Evolutionary conservation across 139 green algal genomes (phyloP).

Genomic region (Pedinophyceae sp.): DNA sequence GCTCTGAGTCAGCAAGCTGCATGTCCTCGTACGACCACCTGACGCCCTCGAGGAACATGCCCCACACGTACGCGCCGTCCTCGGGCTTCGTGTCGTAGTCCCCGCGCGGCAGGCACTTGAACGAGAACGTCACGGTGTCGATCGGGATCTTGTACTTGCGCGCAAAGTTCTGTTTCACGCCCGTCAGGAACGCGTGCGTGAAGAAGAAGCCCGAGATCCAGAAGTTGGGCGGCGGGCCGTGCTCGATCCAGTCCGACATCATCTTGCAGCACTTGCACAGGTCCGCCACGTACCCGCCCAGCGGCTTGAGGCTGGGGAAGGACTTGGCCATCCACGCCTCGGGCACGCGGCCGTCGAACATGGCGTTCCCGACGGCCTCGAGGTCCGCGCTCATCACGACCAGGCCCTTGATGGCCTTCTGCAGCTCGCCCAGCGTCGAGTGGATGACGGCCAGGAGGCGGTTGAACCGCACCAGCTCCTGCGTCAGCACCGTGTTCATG

Average conservation of each 20-base stretch:
- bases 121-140: conserved; percentile 24
- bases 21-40: conserved; percentile 18
- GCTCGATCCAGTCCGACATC: conserved; percentile 34
- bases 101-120: conserved; percentile 18
- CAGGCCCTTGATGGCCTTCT: conserved; percentile 32
- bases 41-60: conserved; percentile 30
- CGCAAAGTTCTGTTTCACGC: conserved; percentile 33
- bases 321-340: conserved; percentile 36
- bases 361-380: conserved; percentile 20
- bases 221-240: conserved; percentile 43
- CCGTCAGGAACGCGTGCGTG: conserved; percentile 60
- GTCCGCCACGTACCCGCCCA: conserved; percentile 47
- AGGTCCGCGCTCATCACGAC: conserved; percentile 55
- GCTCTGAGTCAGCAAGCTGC: conserved; percentile 17
- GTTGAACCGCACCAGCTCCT: conserved; percentile 72
- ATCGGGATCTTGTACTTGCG: conserved; percentile 26
- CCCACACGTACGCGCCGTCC: conserved; percentile 26
- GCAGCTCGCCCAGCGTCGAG: conserved; percentile 18
- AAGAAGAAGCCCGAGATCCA: conserved; percentile 77
- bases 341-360: conserved; percentile 39
- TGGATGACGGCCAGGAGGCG: conserved; percentile 33
- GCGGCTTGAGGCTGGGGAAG: conserved; percentile 56
- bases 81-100: conserved; percentile 10
- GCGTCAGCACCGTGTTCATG: conserved; percentile 67
- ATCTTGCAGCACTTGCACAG: conserved; percentile 41